Conservation (phyloP, 495 filamentous ascomycete genomes). For the Chlorociboria aeruginascens region DNA sequence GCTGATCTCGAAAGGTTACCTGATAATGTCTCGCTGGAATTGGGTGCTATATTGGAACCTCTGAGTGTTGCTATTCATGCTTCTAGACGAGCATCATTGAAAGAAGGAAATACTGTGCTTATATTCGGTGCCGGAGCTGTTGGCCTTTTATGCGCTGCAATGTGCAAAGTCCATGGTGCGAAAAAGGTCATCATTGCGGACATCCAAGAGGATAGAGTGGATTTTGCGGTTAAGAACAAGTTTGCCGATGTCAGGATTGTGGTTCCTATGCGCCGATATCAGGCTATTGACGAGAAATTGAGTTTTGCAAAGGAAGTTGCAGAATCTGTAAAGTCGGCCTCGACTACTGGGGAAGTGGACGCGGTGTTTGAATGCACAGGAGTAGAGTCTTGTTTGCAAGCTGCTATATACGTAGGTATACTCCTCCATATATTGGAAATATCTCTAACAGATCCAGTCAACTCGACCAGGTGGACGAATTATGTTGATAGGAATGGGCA, state of each 20-base stretch:
- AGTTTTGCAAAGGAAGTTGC: constrained; percentile 50
- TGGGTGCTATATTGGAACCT: constrained; percentile 70
- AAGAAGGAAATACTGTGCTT: constrained; percentile 42
- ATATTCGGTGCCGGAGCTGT: constrained; percentile 77
- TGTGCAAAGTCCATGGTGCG: constrained; percentile 45
- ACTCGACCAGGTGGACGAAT: constrained; percentile 68
- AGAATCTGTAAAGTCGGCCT: constrained; percentile 31
- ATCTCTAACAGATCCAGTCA: constrained; percentile 25
- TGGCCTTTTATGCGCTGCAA: constrained; percentile 61
- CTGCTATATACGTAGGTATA: constrained; percentile 63
- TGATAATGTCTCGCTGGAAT: constrained; percentile 43
- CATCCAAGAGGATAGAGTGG: constrained; percentile 58
- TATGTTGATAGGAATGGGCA: constrained; percentile 92
- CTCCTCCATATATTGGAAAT: not conserved
- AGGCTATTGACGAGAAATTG: constrained; percentile 45
- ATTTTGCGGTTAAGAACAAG: constrained; percentile 57
- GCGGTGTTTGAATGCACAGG: constrained; percentile 92
- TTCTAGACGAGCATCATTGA: constrained; percentile 45
- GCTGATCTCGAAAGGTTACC: constrained; percentile 45
- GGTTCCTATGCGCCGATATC: constrained; percentile 45
- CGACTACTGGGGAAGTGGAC: constrained; percentile 46
- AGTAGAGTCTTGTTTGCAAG: constrained; percentile 73
- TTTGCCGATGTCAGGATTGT: constrained; percentile 53
- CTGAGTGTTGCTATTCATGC: constrained; percentile 73
- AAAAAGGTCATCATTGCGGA: constrained; percentile 62